These are phyloP conservation scores for Tephrocybe sp. DNA, from an alignment of 768 basidiomycete species.

Conservation along the genomic window DNA sequence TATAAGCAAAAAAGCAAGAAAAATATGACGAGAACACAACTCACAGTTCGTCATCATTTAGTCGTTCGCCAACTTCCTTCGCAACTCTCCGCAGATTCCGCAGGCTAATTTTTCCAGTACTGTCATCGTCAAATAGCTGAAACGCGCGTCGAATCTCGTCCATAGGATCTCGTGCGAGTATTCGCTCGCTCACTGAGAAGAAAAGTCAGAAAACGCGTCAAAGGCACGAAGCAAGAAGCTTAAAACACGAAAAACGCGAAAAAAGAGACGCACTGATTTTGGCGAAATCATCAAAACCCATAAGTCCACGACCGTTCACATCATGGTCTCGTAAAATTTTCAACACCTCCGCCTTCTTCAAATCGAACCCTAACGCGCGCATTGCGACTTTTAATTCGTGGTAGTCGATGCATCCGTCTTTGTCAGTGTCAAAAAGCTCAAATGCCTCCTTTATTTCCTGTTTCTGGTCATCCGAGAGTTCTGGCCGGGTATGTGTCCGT, in stretches of 20 bases:
- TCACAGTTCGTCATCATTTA: conserved; percentile 96
- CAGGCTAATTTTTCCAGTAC: conserved; percentile 90
- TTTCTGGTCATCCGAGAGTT: conserved; percentile 85
- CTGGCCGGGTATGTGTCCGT: conserved; percentile 72
- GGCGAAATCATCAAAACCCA: conserved; percentile 92
- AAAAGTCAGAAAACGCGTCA: conserved; percentile 15
- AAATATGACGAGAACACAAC: conserved; percentile 29
- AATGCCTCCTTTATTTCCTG: conserved; percentile 99
- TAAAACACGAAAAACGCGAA: neutral
- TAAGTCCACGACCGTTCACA: conserved; percentile 75
- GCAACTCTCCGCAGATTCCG: conserved; percentile 91
- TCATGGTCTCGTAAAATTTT: conserved; percentile 92
- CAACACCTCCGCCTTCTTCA: conserved; percentile 98
- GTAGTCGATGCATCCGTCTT: conserved; percentile 94
- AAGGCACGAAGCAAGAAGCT: neutral
- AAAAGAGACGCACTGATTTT: conserved; percentile 69
- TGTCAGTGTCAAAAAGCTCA: conserved; percentile 98
- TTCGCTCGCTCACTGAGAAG: conserved; percentile 83
- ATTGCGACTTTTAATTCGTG: conserved; percentile 99
- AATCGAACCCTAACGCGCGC: conserved; percentile 94
- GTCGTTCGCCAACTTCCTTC: conserved; percentile 91
- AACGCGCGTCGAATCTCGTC: conserved; percentile 97
- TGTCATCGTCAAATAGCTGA: conserved; percentile 94
- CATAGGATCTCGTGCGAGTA: conserved; percentile 92
- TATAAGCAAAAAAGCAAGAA: neutral